Conservation (phyloP, 2,329 filamentous ascomycete genomes). For the Colletotrichum tabaci region DNA sequence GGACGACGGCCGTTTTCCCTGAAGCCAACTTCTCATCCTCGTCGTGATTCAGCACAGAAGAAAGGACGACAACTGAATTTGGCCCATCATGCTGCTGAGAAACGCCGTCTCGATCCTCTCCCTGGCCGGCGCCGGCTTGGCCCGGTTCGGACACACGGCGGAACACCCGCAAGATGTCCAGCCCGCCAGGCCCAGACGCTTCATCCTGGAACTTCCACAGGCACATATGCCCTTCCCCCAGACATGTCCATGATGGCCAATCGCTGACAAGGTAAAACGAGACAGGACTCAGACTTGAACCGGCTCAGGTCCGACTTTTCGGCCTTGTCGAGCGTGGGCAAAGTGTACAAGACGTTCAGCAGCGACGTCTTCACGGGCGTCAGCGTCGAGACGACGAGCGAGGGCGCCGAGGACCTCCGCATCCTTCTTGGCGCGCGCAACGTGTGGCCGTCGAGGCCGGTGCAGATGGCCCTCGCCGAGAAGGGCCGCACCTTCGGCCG, state of each 20-base stretch:
- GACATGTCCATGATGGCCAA: too few relatives aligned
- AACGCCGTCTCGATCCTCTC: conserved; percentile 2
- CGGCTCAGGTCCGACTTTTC: neutral
- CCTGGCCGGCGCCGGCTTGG: neutral
- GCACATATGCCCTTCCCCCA: neutral
- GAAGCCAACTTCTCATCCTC: neutral
- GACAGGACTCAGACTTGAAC: conserved; percentile 17
- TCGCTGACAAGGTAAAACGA: neutral
- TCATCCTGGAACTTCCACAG: conserved; percentile 36
- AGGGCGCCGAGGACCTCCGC: conserved; percentile 24
- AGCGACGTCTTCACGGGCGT: conserved; percentile 38
- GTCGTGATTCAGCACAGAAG: too few relatives aligned
- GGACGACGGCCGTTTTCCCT: neutral
- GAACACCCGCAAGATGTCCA: neutral
- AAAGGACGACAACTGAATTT: neutral
- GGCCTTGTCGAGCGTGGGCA: conserved; percentile 1
- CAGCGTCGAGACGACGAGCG: conserved; percentile 27
- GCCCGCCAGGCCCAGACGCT: conserved; percentile 17
- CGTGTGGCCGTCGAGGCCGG: conserved; percentile 36
- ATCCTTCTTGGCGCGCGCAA: conserved; percentile 28
- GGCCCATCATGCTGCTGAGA: conserved; percentile 15
- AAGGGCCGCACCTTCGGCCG: neutral
- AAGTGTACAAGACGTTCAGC: conserved; percentile 31
- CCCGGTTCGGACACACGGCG: conserved; percentile 5
- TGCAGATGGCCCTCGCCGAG: conserved; percentile 19